These are phyloP conservation scores for Hypoxylon crocopeplum DNA, from an alignment of 495 filamentous ascomycete genomes.

Conservation along the genomic window DNA sequence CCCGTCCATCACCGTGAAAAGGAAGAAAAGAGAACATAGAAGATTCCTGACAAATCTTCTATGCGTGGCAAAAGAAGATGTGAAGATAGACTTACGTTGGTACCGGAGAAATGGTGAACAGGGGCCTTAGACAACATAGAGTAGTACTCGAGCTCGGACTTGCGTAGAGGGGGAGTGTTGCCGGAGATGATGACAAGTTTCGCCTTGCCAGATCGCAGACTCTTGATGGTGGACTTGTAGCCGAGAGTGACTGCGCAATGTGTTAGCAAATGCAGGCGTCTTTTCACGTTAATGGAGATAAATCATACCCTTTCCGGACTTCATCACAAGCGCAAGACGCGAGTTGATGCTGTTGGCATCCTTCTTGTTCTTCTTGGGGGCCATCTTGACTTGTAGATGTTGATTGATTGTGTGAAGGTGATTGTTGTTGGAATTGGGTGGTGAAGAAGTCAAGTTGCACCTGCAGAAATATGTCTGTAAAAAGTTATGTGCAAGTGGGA, in stretches of 20 bases:
- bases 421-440: conserved; percentile 30
- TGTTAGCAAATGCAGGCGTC: conserved; percentile 12
- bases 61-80: conserved; percentile 12
- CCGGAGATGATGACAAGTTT: conserved; percentile 81
- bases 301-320: conserved; percentile 80
- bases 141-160: conserved; percentile 91
- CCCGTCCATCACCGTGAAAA: conserved; percentile 21
- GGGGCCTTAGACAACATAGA: conserved; percentile 92
- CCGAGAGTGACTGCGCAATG: conserved; percentile 73
- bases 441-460: conserved; percentile 19
- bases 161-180: conserved; percentile 95
- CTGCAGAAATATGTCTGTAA: conserved; percentile 2
- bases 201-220: conserved; percentile 83
- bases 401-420: conserved; percentile 29
- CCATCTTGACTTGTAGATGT: conserved; percentile 63
- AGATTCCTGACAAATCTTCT: conserved; percentile 19
- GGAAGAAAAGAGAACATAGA: conserved; percentile 18
- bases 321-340: conserved; percentile 88
- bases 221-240: conserved; percentile 97
- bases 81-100: conserved; percentile 81
- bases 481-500: conserved; percentile 9
- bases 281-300: conserved; percentile 28
- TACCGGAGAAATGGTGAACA: conserved; percentile 94
- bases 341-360: conserved; percentile 74
- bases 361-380: conserved; percentile 95